Evolutionary conservation across 495 filamentous ascomycete species (phyloP), one percentile per base, ranked within the genome.

Genomic region (Neurospora tetraspora): DNA sequence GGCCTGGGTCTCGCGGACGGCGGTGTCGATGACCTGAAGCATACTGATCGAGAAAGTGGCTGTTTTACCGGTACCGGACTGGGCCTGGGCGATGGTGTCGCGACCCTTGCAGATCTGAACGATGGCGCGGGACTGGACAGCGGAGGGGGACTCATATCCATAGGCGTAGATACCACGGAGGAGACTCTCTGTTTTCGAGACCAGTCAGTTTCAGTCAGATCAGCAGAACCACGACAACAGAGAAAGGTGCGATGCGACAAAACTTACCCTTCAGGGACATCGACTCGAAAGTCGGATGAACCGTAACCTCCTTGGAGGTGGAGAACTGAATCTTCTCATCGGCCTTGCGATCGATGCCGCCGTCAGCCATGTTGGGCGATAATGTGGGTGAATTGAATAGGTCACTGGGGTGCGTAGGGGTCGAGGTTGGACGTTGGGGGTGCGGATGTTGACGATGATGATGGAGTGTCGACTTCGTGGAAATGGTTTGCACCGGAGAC

Each of bases 61-160:
- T 76, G 96, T 99, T 88, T 99, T 99, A 85, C 96, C 96, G 79
- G 96, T 99, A 86, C 96, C 96, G 76, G 96, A 99, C 85, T 99
- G 96, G n/a, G 96, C 96, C 82, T 99, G 96, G 40, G 96, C 96
- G 81, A 99, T 99, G 70, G 94, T 97, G 80, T 99, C 96, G 81
- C 94, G 93, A 74, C 95, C 96, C 85, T 97, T 98, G 89, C 94
- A 98, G 79, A 99, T 94, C 82, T 98, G 95, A 75, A 98, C 94
- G 79, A 99, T 99, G 73, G 96, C 96, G 77, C 96, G 91, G 61
- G 94, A 97, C 83, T 99, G 96, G 20, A 99, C 94, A 5, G 96
- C 96, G 5, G 96, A 99, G 1, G 96, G 96, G 0, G 94, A 97
- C 80, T 99, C 96, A 81, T 97, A 99, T 69, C 96, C 96, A 76